phyloP scores from a whole-genome alignment of 371 early-diverging fungal species.

The Mucor plumbeus region DNA sequence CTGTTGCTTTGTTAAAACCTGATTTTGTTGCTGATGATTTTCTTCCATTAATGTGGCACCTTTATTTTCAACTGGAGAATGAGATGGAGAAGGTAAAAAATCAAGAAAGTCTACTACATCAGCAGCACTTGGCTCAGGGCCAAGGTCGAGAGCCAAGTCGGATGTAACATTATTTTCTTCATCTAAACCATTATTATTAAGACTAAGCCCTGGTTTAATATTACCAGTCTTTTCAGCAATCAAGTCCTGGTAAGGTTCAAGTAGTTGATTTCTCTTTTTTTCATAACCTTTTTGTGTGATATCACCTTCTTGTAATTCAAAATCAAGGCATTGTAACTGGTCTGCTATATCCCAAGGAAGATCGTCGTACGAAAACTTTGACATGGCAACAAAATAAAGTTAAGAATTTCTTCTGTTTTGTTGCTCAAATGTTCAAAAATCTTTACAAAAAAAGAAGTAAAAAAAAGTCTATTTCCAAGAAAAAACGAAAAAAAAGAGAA shows the following conservation, averaged over 20 bases:
- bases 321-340: conserved; percentile 53
- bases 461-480: background rate
- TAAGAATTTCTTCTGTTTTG: background rate
- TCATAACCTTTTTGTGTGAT: conserved; percentile 75
- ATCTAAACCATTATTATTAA: background rate
- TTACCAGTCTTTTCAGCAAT: background rate
- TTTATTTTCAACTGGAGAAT: conserved; percentile 35
- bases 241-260: conserved; percentile 24
- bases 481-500: background rate
- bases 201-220: background rate
- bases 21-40: conserved; percentile 10
- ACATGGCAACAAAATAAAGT: conserved; percentile 16
- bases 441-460: background rate
- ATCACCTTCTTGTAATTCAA: conserved; percentile 69
- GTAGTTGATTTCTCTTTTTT: conserved; percentile 52
- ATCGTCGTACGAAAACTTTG: conserved; percentile 38
- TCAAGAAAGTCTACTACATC: conserved; percentile 56
- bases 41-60: conserved; percentile 39
- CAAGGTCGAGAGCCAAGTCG: conserved; percentile 24
- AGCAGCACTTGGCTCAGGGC: conserved; percentile 55
- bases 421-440: background rate
- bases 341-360: conserved; percentile 51
- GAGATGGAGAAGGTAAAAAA: conserved; percentile 52
- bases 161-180: background rate
- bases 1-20: background rate